A percentile compares a stretch with the other conserved stretches of the same genome.
Conservation (phyloP, 2,329 filamentous ascomycete genomes). For the Dichotomopilus funicola region DNA sequence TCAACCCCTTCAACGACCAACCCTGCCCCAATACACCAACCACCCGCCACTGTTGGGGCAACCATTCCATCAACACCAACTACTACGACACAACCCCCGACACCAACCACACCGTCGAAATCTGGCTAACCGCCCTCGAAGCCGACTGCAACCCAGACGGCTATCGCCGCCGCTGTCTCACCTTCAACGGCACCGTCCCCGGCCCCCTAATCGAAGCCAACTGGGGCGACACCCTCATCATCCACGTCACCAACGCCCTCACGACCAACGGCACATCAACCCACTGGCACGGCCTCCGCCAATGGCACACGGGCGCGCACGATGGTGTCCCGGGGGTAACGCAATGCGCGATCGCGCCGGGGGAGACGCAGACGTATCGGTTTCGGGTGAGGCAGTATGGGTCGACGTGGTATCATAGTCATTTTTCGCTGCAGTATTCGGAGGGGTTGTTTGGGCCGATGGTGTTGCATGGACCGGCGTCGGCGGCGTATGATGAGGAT, state of each 20-base stretch:
- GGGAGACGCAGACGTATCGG: conserved; percentile 28
- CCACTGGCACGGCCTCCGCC: conserved; percentile 13
- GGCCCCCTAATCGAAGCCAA: background rate
- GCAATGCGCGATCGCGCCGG: conserved; percentile 37
- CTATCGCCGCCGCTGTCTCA: conserved; percentile 21
- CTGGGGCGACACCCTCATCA: background rate
- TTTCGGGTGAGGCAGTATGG: conserved; percentile 32
- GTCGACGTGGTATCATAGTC: conserved; percentile 34
- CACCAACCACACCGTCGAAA: conserved; percentile 20
- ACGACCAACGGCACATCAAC: conserved; percentile 3
- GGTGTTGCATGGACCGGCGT: conserved; percentile 39
- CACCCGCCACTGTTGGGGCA: conserved; percentile 28
- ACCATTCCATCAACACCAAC: conserved; percentile 29
- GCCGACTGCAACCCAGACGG: conserved; percentile 22
- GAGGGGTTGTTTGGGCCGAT: conserved; percentile 44
- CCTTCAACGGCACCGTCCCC: conserved; percentile 6
- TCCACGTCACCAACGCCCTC: background rate
- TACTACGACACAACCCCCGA: conserved; percentile 27
- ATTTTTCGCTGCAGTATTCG: conserved; percentile 29
- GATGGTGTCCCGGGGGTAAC: conserved; percentile 9
- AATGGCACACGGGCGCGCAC: background rate
- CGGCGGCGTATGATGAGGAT: conserved; percentile 43
- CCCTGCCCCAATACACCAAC: conserved; percentile 24
- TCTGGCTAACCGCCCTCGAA: conserved; percentile 23
- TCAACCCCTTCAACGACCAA: background rate